Evolutionary conservation across 805 yeast species (phyloP), one percentile per base, ranked within the genome.

Genomic region (Metschnikowia noctiluminum): DNA sequence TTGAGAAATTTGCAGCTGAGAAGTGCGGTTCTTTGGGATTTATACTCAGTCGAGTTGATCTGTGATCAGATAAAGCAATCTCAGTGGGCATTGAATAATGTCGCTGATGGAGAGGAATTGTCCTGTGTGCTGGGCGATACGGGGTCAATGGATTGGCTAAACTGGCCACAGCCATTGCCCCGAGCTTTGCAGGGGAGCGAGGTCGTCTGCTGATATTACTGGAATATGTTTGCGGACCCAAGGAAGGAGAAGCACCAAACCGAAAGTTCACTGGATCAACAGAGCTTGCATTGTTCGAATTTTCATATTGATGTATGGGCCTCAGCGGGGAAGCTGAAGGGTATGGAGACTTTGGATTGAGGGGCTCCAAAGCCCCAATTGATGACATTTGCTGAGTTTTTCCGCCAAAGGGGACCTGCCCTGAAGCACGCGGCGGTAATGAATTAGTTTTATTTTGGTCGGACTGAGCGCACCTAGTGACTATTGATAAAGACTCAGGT

Each of bases 141-240:
- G 62, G 76, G 0, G 71, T 63, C 10, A 68, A 58, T 12, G 76
- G 77, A 14, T 65, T 61, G 7, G 72, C 64, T 36, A 71, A 53
- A 54, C 61, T 66, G 16, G 88, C 85, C 1, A 85, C 87, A 1
- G 89, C 89, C 21, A 76, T 78, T 1, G 89, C 89, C 0, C 91
- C 91, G 10, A 84, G 74, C 56, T 81, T 82, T 1, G 89, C 86
- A 0, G 90, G 90, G 1, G 88, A 82, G 30, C 76, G 63, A 14
- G 84, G 80, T 51, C 84, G 64, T 51, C 66, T 50, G n/a, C 36
- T 42, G 40, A 43, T 36, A 48, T 49, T 35, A 28, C 50, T 38
- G 35, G 54, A 37, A 3, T 46, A 38, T 7, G 54, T 35, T 38
- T 57, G 57, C 14, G 45, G 54, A 26, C 38, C 43, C 32, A 51